A percentile compares a stretch with the other conserved stretches of the same genome.
Conservation (phyloP, 495 filamentous ascomycete species). For the Venustampulla echinocandica region DNA sequence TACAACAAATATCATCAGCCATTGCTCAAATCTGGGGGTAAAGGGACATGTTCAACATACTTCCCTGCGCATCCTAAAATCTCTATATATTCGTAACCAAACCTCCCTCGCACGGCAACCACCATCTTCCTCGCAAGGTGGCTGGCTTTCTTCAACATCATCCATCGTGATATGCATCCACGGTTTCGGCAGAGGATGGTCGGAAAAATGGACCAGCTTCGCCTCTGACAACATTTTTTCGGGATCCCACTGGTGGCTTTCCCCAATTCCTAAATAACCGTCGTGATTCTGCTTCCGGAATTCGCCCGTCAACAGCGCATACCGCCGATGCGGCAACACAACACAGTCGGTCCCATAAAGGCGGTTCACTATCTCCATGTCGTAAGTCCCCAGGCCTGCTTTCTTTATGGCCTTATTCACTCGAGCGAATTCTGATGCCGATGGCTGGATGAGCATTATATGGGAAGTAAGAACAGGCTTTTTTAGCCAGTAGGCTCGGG, state of each 20-base stretch:
- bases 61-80: constrained; percentile 1
- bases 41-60: no score
- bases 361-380: constrained; percentile 68
- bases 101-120: constrained; percentile 1
- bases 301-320: constrained; percentile 61
- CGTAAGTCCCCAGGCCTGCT: constrained; percentile 39
- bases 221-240: constrained; percentile 53
- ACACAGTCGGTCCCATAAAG: constrained; percentile 59
- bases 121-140: background rate
- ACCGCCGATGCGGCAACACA: constrained; percentile 68
- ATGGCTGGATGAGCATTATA: constrained; percentile 57
- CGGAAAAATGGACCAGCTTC: constrained; percentile 72
- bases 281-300: constrained; percentile 51
- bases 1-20: no score
- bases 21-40: no score
- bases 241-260: constrained; percentile 66
- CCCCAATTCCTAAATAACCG: constrained; percentile 49
- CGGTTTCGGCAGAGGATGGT: constrained; percentile 74
- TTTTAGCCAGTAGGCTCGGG: constrained; percentile 63
- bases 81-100: background rate
- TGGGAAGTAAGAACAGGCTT: constrained; percentile 51
- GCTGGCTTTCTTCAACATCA: background rate
- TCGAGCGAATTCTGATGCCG: constrained; percentile 41
- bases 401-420: constrained; percentile 40
- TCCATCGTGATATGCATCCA: constrained; percentile 33